Evolutionary conservation across 2,329 filamentous ascomycete species (phyloP).

Genomic region (Venturia oleaginea): DNA sequence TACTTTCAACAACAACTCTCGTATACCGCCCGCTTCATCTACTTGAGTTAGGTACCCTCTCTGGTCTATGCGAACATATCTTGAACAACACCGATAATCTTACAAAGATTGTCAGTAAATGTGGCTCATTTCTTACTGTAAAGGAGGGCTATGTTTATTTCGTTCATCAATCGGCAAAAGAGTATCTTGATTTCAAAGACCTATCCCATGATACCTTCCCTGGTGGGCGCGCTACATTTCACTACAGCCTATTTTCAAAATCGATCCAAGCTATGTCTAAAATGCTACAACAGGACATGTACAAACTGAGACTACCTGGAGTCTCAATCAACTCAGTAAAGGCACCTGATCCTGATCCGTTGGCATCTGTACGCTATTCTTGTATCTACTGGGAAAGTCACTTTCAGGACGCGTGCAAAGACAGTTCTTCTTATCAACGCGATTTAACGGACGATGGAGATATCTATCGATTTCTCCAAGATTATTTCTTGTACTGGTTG

Average conservation of each 20-base stretch:
- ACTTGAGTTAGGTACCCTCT: too few relatives aligned
- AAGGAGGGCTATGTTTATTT: slow-evolving; percentile 25
- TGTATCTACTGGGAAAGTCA: slow-evolving; percentile 29
- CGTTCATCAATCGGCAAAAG: slow-evolving; percentile 38
- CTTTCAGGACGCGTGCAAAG: slow-evolving; percentile 18
- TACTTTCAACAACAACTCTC: too few relatives aligned
- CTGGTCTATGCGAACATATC: too few relatives aligned
- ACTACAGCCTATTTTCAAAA: slow-evolving; percentile 26
- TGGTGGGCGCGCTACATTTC: too few relatives aligned
- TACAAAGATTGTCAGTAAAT: slow-evolving; percentile 28
- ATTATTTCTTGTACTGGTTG: slow-evolving; percentile 17
- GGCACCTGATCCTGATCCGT: slow-evolving; percentile 20
- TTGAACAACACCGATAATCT: too few relatives aligned
- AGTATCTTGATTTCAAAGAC: too few relatives aligned
- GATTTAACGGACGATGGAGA: not conserved
- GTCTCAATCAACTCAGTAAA: slow-evolving; percentile 17
- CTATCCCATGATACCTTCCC: too few relatives aligned
- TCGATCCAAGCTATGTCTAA: slow-evolving; percentile 25
- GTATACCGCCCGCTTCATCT: too few relatives aligned
- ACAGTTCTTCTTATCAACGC: not conserved
- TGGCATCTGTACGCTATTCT: slow-evolving; percentile 21
- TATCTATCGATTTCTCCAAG: slow-evolving; percentile 15
- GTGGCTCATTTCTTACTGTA: slow-evolving; percentile 34
- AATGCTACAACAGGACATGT: slow-evolving; percentile 22
- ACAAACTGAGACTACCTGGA: slow-evolving; percentile 18